A percentile compares a stretch with the other conserved stretches of the same genome.
Conservation (phyloP, 495 filamentous ascomycete species). For the Clohesyomyces aquaticus region DNA sequence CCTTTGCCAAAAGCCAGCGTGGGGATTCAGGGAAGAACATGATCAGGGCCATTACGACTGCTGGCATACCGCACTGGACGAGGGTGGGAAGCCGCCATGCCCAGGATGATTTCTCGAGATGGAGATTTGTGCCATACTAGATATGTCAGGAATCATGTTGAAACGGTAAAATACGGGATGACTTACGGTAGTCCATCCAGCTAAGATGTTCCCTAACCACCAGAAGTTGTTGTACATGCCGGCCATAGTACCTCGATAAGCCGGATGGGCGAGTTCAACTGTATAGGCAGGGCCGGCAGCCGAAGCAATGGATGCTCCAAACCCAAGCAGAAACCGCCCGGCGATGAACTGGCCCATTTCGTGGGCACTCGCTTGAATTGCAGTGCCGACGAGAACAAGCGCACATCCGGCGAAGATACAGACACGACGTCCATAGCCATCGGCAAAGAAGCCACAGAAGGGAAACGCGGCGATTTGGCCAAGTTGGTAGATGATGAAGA, state of each 20-base stretch:
- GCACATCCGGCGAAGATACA: slow-evolving; percentile 32
- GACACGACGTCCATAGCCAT: slow-evolving; percentile 33
- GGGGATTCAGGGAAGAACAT: slow-evolving; percentile 38
- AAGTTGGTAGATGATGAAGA: slow-evolving; percentile 15
- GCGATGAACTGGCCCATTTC: slow-evolving; percentile 18
- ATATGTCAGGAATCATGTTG: not conserved
- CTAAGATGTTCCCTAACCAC: slow-evolving; percentile 33
- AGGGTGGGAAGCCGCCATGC: slow-evolving; percentile 27
- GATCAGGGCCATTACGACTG: slow-evolving; percentile 14
- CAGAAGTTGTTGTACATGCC: slow-evolving; percentile 36
- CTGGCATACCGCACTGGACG: slow-evolving; percentile 21
- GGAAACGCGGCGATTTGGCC: slow-evolving; percentile 31
- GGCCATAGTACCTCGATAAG: slow-evolving; percentile 34
- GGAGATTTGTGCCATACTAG: slow-evolving; percentile 29
- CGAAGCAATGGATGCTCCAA: slow-evolving; percentile 17
- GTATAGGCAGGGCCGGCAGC: slow-evolving; percentile 19
- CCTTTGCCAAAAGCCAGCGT: slow-evolving; percentile 37
- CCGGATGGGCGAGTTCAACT: slow-evolving; percentile 18
- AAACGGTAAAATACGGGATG: not conserved
- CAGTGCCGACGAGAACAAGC: slow-evolving; percentile 26
- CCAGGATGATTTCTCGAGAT: slow-evolving; percentile 24
- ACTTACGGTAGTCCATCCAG: slow-evolving; percentile 33
- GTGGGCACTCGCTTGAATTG: slow-evolving; percentile 13
- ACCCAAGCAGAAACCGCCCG: slow-evolving; percentile 19
- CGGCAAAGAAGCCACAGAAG: slow-evolving; percentile 32